Base-by-base conservation (phyloP, 2,329 filamentous ascomycete species). In the Curvularia sp. region DNA sequence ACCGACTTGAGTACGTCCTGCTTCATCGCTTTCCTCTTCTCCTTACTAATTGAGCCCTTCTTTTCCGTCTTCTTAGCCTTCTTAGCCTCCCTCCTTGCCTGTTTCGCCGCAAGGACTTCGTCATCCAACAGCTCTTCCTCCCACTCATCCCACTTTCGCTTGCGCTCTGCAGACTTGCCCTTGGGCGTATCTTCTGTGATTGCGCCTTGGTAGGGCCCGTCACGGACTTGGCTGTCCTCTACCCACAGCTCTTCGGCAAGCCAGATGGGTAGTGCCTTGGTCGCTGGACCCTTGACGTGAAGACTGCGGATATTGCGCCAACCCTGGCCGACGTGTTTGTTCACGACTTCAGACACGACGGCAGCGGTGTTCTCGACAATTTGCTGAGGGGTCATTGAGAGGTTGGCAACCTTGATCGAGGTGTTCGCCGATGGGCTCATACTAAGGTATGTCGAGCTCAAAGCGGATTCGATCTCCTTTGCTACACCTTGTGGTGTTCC, bases 201-300 rank as follows among this genome's bases (percentile, higher is more conserved):
- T n/a, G 65, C 60, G 10, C 70, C 69, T 49, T 72, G 66, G 51
- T 71, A 76, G 30, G 77, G 79, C 63, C 85, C 80, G 5, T 82
- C 80, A 42, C 95, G 81, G 6, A 97, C 87, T 72, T 92, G 88
- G 60, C 87, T 84, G 59, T 89, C 86, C 65, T 95, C 91, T 15
- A 89, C 79, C 93, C 95, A 99, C 64, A 99, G 83, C 83, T 97
- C 93, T 67, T 93, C 89, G 4, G 94, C 91, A 74, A 97, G 81
- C 91, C 93, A 99, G 74, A 99, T 88, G n/a, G 95, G 95, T 72
- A 99, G 83, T 8, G 94, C 90, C 60, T 89, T 89, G 4, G 94
- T 97, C 73, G 91, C 88, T 27, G 92, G 89, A 3, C 92, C 92
- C 84, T 98, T 99, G 82, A 99, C 84, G 78, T 96, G 93, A 61